Percentiles rank a stretch among this genome's conserved stretches.
These are phyloP conservation scores for Auxenochlorella pyrenoidosa DNA, from an alignment of 139 green algal genomes.

Conservation along the genomic window DNA sequence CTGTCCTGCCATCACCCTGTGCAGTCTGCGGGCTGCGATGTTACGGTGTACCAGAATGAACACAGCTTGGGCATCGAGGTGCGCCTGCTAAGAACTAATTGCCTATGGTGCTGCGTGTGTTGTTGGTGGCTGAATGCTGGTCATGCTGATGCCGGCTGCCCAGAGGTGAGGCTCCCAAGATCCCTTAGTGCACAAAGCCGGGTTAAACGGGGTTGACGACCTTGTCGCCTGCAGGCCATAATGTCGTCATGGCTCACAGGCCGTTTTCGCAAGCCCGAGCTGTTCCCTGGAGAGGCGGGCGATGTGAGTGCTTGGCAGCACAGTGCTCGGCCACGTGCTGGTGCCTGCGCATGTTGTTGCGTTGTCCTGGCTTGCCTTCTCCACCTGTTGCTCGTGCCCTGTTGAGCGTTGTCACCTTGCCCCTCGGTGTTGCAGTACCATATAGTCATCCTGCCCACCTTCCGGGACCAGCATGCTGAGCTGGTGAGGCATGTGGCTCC, in stretches of 20 bases:
- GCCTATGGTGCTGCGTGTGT: not conserved
- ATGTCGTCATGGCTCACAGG: constrained; percentile 28
- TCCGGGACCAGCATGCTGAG: constrained; percentile 32
- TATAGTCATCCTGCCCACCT: constrained; percentile 34
- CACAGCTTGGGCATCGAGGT: constrained; percentile 31
- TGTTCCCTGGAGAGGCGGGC: constrained; percentile 26
- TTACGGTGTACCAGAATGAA: constrained; percentile 33
- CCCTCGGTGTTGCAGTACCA: not conserved
- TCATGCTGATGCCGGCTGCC: not conserved
- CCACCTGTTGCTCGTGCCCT: not conserved
- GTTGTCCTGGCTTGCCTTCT: no score
- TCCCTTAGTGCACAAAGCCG: no score
- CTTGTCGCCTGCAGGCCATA: constrained; percentile 1
- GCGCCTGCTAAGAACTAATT: not conserved
- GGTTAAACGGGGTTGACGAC: no score
- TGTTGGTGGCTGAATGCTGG: not conserved
- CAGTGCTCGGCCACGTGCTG: not conserved
- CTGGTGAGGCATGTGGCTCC: not conserved
- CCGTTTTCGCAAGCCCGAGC: constrained; percentile 19
- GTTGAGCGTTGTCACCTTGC: not conserved
- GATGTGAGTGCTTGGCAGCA: constrained; percentile 1
- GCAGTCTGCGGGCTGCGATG: constrained; percentile 25
- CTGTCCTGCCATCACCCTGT: not conserved
- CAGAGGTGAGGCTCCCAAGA: no score
- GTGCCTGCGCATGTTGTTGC: not conserved